Evolutionary conservation across 768 basidiomycete species (phyloP).

Genomic region (Lactifluus echinatus): DNA sequence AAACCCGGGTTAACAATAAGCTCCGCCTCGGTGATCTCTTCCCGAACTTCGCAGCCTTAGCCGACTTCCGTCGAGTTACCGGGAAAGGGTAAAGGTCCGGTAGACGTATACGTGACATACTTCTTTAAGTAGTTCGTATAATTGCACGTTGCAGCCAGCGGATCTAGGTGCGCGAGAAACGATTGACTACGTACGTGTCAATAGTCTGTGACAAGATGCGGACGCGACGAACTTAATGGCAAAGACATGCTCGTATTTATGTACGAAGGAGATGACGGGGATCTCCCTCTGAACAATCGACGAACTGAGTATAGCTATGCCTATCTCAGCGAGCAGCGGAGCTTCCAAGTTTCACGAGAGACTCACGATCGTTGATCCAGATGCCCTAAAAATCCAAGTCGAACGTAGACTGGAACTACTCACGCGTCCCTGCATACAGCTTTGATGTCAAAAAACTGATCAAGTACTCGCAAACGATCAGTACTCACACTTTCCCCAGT

Average conservation of each 20-base stretch:
- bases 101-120: constrained; percentile 59
- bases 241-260: constrained; percentile 63
- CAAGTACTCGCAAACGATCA: background rate
- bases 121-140: constrained; percentile 55
- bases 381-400: constrained; percentile 57
- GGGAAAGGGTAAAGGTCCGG: constrained; percentile 56
- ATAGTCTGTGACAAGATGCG: background rate
- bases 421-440: constrained; percentile 68
- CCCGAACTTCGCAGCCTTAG: constrained; percentile 59
- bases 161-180: constrained; percentile 51
- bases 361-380: constrained; percentile 65
- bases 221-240: constrained; percentile 50
- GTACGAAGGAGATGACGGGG: constrained; percentile 65
- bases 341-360: background rate
- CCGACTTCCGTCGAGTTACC: constrained; percentile 41
- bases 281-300: constrained; percentile 59
- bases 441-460: background rate
- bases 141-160: constrained; percentile 44
- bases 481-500: constrained; percentile 64
- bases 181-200: constrained; percentile 37
- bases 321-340: background rate
- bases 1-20: constrained; percentile 63
- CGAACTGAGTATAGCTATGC: constrained; percentile 49
- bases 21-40: constrained; percentile 52
- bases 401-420: constrained; percentile 33